Conservation (phyloP, 108 stramenopile species). For the Skeletonema menzelii region DNA sequence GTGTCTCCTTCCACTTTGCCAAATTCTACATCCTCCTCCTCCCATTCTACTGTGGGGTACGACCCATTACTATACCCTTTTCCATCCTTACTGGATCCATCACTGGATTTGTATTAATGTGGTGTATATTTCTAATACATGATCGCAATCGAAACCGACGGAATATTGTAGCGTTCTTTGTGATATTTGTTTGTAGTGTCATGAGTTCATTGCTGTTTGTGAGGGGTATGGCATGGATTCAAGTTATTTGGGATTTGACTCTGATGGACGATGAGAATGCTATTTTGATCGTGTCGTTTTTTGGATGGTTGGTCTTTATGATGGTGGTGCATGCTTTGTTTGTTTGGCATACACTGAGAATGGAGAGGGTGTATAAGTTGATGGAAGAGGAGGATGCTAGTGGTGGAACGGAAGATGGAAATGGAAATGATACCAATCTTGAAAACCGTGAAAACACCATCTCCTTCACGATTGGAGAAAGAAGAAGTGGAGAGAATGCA, state of each 20-base stretch:
- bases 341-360: constrained; percentile 31
- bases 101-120: constrained; percentile 38
- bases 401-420: not conserved
- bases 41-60: constrained; percentile 37
- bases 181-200: constrained; percentile 25
- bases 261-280: constrained; percentile 26
- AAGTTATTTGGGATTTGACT: constrained; percentile 28
- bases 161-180: constrained; percentile 31
- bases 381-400: not conserved
- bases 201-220: constrained; percentile 32
- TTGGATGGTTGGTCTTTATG: constrained; percentile 29
- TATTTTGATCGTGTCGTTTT: constrained; percentile 30
- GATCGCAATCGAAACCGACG: constrained; percentile 29
- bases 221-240: constrained; percentile 45
- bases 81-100: constrained; percentile 16
- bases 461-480: not conserved
- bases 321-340: constrained; percentile 31
- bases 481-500: not conserved
- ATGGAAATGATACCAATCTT: not conserved
- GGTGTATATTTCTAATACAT: constrained; percentile 40
- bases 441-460: not conserved
- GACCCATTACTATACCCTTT: constrained; percentile 9
- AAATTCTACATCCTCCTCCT: constrained; percentile 30
- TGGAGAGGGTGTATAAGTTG: constrained; percentile 11
- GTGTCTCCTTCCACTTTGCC: constrained; percentile 40